Percentiles rank a stretch among this genome's conserved stretches.
These are phyloP conservation scores for Isabelozyma pseudorhagii DNA, from an alignment of 805 yeast genomes.

Conservation along the genomic window DNA sequence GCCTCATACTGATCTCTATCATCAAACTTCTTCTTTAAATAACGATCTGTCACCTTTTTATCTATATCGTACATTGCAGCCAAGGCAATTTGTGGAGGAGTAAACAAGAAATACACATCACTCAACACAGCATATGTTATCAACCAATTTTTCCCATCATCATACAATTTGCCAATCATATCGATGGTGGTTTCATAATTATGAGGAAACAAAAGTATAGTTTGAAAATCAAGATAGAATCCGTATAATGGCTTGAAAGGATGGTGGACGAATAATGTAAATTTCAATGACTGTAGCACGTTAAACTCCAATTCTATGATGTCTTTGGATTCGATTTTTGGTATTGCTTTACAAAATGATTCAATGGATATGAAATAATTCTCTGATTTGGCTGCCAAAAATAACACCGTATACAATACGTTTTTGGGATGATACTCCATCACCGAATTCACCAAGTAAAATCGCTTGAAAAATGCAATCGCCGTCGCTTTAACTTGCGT, in stretches of 20 bases:
- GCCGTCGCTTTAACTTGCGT: constrained; percentile 90
- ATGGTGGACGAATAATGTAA: constrained; percentile 83
- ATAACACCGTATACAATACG: constrained; percentile 68
- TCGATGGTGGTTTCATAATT: constrained; percentile 46
- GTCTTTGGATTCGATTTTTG: constrained; percentile 61
- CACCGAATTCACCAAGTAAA: constrained; percentile 75
- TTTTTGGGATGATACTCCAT: constrained; percentile 87
- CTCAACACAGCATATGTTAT: constrained; percentile 64
- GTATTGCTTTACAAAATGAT: constrained; percentile 68
- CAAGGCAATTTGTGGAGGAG: constrained; percentile 95
- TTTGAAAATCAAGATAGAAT: constrained; percentile 86
- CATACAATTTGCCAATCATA: constrained; percentile 66
- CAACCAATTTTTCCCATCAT: constrained; percentile 61
- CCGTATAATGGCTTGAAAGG: constrained; percentile 92
- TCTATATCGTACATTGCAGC: constrained; percentile 76
- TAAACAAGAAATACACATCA: constrained; percentile 71
- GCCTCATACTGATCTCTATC: constrained; percentile 32
- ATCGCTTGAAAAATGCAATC: constrained; percentile 72
- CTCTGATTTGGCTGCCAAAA: constrained; percentile 90
- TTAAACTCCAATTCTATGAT: constrained; percentile 78
- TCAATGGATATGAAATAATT: constrained; percentile 85
- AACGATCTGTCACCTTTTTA: constrained; percentile 59
- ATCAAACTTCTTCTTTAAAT: constrained; percentile 62
- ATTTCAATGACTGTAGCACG: constrained; percentile 68
- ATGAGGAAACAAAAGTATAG: constrained; percentile 39